Base-by-base conservation (phyloP, 345 rosid genomes). In the Salix arbutifolia region DNA sequence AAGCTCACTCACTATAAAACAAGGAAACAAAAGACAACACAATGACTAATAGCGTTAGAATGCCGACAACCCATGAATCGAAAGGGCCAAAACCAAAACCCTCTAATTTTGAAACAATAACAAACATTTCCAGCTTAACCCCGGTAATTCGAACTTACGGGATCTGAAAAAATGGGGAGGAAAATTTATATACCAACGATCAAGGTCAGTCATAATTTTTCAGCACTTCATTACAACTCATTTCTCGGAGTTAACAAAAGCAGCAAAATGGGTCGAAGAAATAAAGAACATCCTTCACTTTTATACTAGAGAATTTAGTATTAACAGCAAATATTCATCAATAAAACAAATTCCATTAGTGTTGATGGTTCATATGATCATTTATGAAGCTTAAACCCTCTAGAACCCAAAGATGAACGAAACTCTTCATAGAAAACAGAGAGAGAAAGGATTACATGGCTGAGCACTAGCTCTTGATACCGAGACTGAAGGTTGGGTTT, bases 391-490 rank as follows among this genome's bases (percentile, higher is more conserved):
- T 26, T 33, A 46, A 21, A 74, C 4, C 17, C 21, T 23, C 60
- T 40, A 64, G 42, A 48, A 38, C 19, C 28, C 13, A 58, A 25
- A 12, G 52, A 37, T 8, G 4, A 58, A 28, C 1, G 50, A n/a
- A 53, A 48, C 6, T 19, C 14, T 33, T 10, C 9, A 31, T 23
- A 35, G 17, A 74, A 30, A 25, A 67, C 5, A 23, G 25, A 68
- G 67, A 53, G 44, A 12, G 48, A 72, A 62, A 1, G 26, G 37
- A 11, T 21, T 23, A 94, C 97, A 91, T 65, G 91, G 83, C 26
- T 78, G 82, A 80, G 87, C 71, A 79, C 87, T 85, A 37, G 95
- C 73, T 76, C 84, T 90, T 16, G 72, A 75, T 8, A 85, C 78
- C 30, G 84, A 80, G 70, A 86, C 67, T 8, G 88, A 65, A 23